Conservation (phyloP, 805 yeast species). For the Pichia rugopelliculosa region DNA sequence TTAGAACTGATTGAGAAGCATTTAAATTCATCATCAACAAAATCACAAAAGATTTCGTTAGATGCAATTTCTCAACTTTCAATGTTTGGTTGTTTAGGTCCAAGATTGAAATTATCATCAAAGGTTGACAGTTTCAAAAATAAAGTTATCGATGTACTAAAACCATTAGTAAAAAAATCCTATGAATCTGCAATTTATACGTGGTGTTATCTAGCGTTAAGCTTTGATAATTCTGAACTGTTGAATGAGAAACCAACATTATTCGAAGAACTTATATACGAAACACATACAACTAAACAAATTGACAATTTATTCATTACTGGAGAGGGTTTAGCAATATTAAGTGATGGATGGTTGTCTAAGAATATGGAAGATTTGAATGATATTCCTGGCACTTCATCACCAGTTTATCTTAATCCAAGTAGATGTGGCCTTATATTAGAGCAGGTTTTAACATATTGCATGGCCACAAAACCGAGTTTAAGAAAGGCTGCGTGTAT, state of each 20-base stretch:
- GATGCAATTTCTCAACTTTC: constrained; percentile 38
- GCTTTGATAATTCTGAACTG: constrained; percentile 7
- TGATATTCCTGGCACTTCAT: constrained; percentile 57
- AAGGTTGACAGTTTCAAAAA: constrained; percentile 17
- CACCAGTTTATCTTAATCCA: constrained; percentile 12
- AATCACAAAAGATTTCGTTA: constrained; percentile 22
- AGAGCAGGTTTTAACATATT: constrained; percentile 41
- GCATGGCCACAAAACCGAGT: constrained; percentile 63
- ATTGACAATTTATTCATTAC: constrained; percentile 68
- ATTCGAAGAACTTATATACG: constrained; percentile 42
- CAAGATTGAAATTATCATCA: constrained; percentile 17
- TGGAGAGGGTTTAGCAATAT: constrained; percentile 75
- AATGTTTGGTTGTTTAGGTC: constrained; percentile 40
- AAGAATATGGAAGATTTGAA: constrained; percentile 40
- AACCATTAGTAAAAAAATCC: constrained; percentile 40
- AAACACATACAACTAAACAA: constrained; percentile 58
- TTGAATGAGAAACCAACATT: constrained; percentile 9
- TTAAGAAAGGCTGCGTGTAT: constrained; percentile 72
- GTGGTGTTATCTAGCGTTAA: constrained; percentile 47
- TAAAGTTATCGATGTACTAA: constrained; percentile 25
- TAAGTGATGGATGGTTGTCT: constrained; percentile 74
- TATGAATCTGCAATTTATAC: constrained; percentile 49
- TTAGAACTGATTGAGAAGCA: constrained; percentile 19
- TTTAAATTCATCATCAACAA: constrained; percentile 16
- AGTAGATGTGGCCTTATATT: constrained; percentile 31